Conservation (phyloP, 2,329 filamentous ascomycete species). For the Thelonectria discophora region DNA sequence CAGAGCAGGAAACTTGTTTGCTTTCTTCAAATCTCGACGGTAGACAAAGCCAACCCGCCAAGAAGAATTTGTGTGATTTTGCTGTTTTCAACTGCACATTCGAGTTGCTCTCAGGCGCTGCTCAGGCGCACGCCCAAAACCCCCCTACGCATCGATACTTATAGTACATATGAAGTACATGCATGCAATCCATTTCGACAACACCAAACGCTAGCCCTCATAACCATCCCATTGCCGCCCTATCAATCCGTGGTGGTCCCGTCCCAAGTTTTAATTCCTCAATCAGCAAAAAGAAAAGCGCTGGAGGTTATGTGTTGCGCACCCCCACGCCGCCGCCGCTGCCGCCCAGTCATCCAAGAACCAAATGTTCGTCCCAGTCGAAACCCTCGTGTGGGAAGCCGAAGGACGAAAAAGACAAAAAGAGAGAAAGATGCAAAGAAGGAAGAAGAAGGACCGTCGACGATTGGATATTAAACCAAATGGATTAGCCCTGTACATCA, state of each 20-base stretch:
- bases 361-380: slow-evolving; percentile 15
- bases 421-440: slow-evolving; percentile 25
- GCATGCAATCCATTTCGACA: slow-evolving; percentile 26
- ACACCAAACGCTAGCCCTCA: slow-evolving; percentile 29
- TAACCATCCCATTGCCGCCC: slow-evolving; percentile 20
- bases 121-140: slow-evolving; percentile 12
- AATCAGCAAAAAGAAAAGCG: slow-evolving; percentile 10
- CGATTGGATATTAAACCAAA: slow-evolving; percentile 26
- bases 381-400: slow-evolving; percentile 14
- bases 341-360: slow-evolving; percentile 23
- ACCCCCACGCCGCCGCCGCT: no score
- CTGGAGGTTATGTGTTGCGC: slow-evolving; percentile 5
- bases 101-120: slow-evolving; percentile 11
- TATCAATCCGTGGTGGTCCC: slow-evolving; percentile 21
- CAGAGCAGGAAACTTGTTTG: neutral
- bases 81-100: slow-evolving; percentile 1
- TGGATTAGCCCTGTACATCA: slow-evolving; percentile 25
- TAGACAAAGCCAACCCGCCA: slow-evolving; percentile 15
- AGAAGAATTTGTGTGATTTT: slow-evolving; percentile 20
- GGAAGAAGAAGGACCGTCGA: slow-evolving; percentile 26
- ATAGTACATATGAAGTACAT: slow-evolving; percentile 25
- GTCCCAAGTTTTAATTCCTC: slow-evolving; percentile 17
- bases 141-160: slow-evolving; percentile 20
- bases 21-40: slow-evolving; percentile 9
- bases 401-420: slow-evolving; percentile 16